Evolutionary conservation across 345 rosid genomes (phyloP).

Genomic region (Gossypium mustelinum): DNA sequence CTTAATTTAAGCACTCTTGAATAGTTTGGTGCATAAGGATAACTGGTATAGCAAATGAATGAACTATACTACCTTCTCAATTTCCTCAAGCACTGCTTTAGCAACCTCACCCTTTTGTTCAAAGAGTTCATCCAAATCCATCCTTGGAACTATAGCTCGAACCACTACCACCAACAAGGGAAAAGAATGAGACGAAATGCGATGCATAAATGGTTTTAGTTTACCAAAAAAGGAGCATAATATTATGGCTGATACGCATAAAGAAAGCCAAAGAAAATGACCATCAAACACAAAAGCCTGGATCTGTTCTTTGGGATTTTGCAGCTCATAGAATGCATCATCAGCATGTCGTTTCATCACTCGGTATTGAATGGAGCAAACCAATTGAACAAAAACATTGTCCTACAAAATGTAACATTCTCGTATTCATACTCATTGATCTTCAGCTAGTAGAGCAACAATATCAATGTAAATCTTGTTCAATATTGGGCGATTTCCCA

Average conservation of each 20-base stretch:
- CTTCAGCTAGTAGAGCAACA: background rate
- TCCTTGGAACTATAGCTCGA: slow-evolving; percentile 90
- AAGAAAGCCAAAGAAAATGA: slow-evolving; percentile 21
- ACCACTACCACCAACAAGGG: slow-evolving; percentile 48
- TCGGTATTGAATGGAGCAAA: slow-evolving; percentile 92
- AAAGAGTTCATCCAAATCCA: slow-evolving; percentile 81
- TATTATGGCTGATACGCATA: background rate
- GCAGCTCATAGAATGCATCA: slow-evolving; percentile 96
- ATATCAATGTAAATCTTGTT: background rate
- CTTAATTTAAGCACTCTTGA: background rate
- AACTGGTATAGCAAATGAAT: background rate
- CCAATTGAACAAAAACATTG: slow-evolving; percentile 91
- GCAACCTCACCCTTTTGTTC: slow-evolving; percentile 99
- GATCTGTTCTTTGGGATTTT: slow-evolving; percentile 90
- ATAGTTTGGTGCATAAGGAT: background rate
- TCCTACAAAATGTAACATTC: slow-evolving; percentile 40
- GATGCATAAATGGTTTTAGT: background rate
- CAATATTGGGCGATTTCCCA: background rate
- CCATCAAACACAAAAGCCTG: slow-evolving; percentile 98
- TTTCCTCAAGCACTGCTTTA: slow-evolving; percentile 85
- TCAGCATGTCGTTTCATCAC: slow-evolving; percentile 69
- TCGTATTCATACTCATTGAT: background rate
- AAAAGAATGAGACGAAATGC: background rate
- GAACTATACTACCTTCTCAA: slow-evolving; percentile 65
- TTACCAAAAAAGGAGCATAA: background rate